phyloP scores from a whole-genome alignment of 768 basidiomycete genomes.

The Pisolithus microcarpus region DNA sequence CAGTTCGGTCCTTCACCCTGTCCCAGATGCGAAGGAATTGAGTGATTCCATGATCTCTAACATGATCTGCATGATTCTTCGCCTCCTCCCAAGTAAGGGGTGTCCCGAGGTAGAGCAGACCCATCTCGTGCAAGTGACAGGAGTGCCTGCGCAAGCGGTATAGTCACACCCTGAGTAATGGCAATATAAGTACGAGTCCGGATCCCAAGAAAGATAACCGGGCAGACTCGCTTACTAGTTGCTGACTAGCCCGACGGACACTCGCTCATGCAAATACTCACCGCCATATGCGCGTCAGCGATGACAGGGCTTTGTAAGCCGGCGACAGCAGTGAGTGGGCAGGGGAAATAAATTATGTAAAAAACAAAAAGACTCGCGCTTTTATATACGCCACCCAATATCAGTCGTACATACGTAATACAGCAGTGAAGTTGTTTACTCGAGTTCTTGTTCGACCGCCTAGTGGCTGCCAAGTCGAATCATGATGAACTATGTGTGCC shows the following conservation, averaged over 20 bases:
- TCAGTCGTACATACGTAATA: too few relatives aligned
- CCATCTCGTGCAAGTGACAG: slow-evolving; percentile 48
- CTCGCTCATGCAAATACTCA: background rate
- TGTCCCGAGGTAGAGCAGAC: slow-evolving; percentile 86
- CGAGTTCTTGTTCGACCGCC: too few relatives aligned
- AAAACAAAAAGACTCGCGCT: too few relatives aligned
- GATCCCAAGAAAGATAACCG: background rate
- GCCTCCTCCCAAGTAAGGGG: slow-evolving; percentile 90
- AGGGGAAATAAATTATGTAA: too few relatives aligned
- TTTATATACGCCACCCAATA: too few relatives aligned
- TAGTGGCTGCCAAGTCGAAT: too few relatives aligned
- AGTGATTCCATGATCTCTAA: slow-evolving; percentile 85
- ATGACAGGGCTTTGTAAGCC: background rate
- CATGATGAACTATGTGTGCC: slow-evolving; percentile 54
- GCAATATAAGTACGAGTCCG: background rate
- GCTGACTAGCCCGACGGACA: background rate
- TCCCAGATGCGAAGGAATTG: slow-evolving; percentile 96
- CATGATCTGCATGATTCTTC: slow-evolving; percentile 81
- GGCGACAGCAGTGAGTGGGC: too few relatives aligned
- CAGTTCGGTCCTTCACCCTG: slow-evolving; percentile 80
- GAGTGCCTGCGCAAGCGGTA: background rate
- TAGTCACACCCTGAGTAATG: background rate
- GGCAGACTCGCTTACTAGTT: background rate
- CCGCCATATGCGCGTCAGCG: background rate
- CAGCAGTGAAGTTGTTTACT: too few relatives aligned